These are phyloP conservation scores for Naganishia friedmannii DNA, from an alignment of 768 basidiomycete genomes.

Conservation along the genomic window DNA sequence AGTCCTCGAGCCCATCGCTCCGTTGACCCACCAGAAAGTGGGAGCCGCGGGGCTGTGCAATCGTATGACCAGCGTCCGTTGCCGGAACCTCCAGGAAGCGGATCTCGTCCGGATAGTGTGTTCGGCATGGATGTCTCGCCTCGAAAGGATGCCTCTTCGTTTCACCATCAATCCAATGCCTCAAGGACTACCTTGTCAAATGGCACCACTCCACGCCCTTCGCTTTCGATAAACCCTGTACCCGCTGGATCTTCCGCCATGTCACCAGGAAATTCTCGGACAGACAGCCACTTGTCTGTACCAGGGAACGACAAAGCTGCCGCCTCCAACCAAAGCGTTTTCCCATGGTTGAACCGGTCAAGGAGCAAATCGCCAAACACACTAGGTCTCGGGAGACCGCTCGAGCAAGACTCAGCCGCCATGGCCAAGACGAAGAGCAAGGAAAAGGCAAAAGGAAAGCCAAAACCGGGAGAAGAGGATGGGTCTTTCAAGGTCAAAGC, in stretches of 20 bases:
- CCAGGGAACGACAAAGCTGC: neutral
- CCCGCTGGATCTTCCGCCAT: neutral
- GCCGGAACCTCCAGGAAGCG: slow-evolving; percentile 4
- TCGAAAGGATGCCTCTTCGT: neutral
- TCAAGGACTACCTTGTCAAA: neutral
- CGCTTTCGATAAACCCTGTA: neutral
- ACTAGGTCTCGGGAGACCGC: neutral
- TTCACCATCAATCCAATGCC: neutral
- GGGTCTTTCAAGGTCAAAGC: slow-evolving; percentile 23
- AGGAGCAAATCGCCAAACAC: slow-evolving; percentile 20
- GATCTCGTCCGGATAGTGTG: neutral
- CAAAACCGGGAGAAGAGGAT: slow-evolving; percentile 20
- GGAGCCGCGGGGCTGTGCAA: neutral
- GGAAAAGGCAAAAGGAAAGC: slow-evolving; percentile 8
- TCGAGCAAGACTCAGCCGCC: neutral
- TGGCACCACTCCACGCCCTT: slow-evolving; percentile 2
- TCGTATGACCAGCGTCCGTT: slow-evolving; percentile 1
- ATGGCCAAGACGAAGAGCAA: slow-evolving; percentile 17
- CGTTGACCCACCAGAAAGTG: neutral
- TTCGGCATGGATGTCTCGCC: neutral
- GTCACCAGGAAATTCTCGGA: neutral
- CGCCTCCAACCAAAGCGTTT: slow-evolving; percentile 16
- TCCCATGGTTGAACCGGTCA: slow-evolving; percentile 19
- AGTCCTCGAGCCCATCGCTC: neutral
- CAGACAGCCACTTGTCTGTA: slow-evolving; percentile 2